Conservation (phyloP, 1,139 yeast species). For the Arxiozyma slooffiae region DNA sequence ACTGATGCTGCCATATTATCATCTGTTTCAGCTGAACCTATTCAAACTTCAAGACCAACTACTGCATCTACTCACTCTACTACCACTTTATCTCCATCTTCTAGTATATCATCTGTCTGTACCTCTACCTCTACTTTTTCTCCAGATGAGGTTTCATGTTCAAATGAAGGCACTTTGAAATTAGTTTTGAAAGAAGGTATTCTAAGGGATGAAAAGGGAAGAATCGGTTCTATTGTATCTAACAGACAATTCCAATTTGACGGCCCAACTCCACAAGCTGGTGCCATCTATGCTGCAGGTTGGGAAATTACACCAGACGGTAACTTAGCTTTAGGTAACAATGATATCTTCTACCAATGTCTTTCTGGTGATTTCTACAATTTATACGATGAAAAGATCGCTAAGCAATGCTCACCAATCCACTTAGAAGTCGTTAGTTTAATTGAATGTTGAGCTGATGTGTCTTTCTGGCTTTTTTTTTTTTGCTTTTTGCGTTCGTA, state of each 20-base stretch:
- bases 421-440: constrained; percentile 57
- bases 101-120: constrained; percentile 9
- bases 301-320: constrained; percentile 64
- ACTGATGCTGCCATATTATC: constrained; percentile 16
- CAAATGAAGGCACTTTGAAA: constrained; percentile 42
- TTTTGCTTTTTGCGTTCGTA: not conserved
- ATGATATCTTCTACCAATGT: constrained; percentile 67
- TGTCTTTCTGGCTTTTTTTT: not conserved
- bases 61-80: constrained; percentile 6
- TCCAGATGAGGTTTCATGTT: constrained; percentile 31
- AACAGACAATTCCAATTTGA: constrained; percentile 86
- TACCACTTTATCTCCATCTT: constrained; percentile 9
- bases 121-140: constrained; percentile 9
- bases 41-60: constrained; percentile 31
- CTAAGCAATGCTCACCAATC: constrained; percentile 58
- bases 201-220: constrained; percentile 54
- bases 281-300: constrained; percentile 76
- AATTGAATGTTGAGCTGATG: constrained; percentile 42
- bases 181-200: constrained; percentile 46
- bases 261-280: constrained; percentile 89
- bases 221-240: constrained; percentile 76
- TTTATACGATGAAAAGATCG: constrained; percentile 63
- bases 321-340: constrained; percentile 61
- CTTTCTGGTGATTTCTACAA: constrained; percentile 75
- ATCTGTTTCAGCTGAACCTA: constrained; percentile 56